Conservation (phyloP, 768 basidiomycete species). For the Cyathus striatus region DNA sequence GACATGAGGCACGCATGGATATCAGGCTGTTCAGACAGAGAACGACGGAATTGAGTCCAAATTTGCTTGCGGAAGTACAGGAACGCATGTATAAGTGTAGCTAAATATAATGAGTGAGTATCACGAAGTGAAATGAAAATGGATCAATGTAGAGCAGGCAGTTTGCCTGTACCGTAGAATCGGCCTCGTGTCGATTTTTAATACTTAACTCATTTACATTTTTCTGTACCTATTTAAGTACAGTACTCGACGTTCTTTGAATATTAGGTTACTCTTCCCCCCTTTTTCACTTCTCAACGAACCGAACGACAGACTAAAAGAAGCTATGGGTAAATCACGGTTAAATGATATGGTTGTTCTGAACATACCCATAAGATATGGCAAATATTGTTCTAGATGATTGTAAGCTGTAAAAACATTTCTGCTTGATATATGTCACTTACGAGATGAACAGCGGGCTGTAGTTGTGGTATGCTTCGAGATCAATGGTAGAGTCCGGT, state of each 20-base stretch:
- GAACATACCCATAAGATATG: constrained; percentile 55
- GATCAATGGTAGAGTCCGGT: constrained; percentile 45
- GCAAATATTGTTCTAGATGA: constrained; percentile 53
- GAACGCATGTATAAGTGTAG: constrained; percentile 62
- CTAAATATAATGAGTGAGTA: constrained; percentile 9
- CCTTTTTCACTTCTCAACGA: constrained; percentile 53
- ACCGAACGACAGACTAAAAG: constrained; percentile 55
- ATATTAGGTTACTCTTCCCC: no score
- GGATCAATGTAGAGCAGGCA: no score
- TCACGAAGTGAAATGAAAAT: not conserved
- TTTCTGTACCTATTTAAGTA: no score
- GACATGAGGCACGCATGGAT: constrained; percentile 80
- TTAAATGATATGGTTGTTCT: not conserved
- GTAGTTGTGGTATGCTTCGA: constrained; percentile 46
- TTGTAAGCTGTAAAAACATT: no score
- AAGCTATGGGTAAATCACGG: not conserved
- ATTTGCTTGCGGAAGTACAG: constrained; percentile 76
- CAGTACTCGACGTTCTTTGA: no score
- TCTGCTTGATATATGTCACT: no score
- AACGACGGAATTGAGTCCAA: constrained; percentile 59
- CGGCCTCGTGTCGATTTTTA: no score
- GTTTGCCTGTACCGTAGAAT: no score
- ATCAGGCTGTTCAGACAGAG: constrained; percentile 73
- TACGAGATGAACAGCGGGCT: constrained; percentile 56
- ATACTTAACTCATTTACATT: no score